A percentile compares a stretch with the other conserved stretches of the same genome.
These are phyloP conservation scores for Meripilus lineatus DNA, from an alignment of 1,284 basidiomycete genomes.

Conservation along the genomic window DNA sequence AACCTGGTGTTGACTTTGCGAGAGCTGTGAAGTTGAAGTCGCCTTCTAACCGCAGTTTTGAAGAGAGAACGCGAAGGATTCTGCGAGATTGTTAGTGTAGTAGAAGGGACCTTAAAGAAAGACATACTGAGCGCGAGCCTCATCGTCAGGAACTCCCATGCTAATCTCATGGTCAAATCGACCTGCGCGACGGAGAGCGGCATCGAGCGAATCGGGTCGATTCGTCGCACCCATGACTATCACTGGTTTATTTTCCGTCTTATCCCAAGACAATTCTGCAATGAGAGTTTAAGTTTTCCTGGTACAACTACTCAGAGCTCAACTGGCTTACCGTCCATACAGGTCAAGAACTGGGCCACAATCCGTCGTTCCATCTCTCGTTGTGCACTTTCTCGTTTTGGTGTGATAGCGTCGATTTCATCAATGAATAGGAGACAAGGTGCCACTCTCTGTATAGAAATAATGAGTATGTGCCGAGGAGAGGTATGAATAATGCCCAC, in stretches of 20 bases:
- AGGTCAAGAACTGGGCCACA: slow-evolving; percentile 95
- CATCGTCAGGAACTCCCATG: slow-evolving; percentile 94
- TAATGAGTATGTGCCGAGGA: neutral
- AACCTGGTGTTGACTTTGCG: slow-evolving; percentile 93
- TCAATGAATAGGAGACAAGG: slow-evolving; percentile 94
- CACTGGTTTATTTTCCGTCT: slow-evolving; percentile 84
- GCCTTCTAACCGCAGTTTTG: slow-evolving; percentile 72
- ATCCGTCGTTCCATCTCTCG: slow-evolving; percentile 98
- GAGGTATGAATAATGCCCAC: slow-evolving; percentile 34
- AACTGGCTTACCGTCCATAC: slow-evolving; percentile 80
- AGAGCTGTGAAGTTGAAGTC: slow-evolving; percentile 80
- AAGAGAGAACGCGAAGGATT: slow-evolving; percentile 77
- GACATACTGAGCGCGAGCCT: slow-evolving; percentile 81
- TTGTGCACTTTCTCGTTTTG: slow-evolving; percentile 95
- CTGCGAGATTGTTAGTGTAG: slow-evolving; percentile 32
- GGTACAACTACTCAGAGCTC: slow-evolving; percentile 1
- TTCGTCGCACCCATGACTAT: slow-evolving; percentile 97
- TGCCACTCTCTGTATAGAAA: slow-evolving; percentile 65
- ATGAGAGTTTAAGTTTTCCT: neutral
- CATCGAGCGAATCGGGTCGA: slow-evolving; percentile 90
- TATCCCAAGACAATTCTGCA: slow-evolving; percentile 86
- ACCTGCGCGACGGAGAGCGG: slow-evolving; percentile 89
- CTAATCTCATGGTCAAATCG: slow-evolving; percentile 97
- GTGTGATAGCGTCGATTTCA: slow-evolving; percentile 97
- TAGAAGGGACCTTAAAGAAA: neutral